Evolutionary conservation across 805 yeast species (phyloP).

Genomic region (Candida coleopterorum): DNA sequence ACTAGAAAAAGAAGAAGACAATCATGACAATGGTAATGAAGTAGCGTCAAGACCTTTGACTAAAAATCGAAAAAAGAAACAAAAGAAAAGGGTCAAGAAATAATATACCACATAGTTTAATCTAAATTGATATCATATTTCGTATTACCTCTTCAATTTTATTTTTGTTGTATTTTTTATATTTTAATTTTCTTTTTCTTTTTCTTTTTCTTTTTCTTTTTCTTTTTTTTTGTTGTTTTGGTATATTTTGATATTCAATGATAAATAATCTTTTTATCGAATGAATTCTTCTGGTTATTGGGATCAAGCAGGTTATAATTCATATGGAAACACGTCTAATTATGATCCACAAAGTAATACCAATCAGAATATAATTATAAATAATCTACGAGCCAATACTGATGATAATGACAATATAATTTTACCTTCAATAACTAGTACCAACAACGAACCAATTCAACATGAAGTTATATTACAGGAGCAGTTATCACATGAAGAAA

Average conservation of each 20-base stretch:
- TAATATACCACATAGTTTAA: background rate
- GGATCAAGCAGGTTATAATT: conserved; percentile 13
- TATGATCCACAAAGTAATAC: no score
- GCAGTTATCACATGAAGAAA: conserved; percentile 7
- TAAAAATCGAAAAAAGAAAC: conserved; percentile 5
- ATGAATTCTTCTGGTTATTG: conserved; percentile 28
- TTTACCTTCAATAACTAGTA: no score
- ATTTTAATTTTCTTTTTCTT: no score
- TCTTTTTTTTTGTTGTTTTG: no score
- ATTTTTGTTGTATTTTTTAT: background rate
- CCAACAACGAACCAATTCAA: no score
- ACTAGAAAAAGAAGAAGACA: background rate
- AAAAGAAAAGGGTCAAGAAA: conserved; percentile 5
- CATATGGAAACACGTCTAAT: no score
- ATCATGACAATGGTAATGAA: conserved; percentile 1
- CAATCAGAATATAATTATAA: no score
- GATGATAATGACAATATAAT: no score
- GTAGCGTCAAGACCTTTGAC: conserved; percentile 3
- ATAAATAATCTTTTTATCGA: background rate
- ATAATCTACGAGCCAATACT: no score
- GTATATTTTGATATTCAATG: conserved; percentile 2
- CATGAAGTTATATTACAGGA: conserved; percentile 6
- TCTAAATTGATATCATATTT: no score
- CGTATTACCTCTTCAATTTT: no score
- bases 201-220: no score